Evolutionary conservation across 2,329 filamentous ascomycete species (phyloP).

Genomic region (Trichoderma citrinoviride): DNA sequence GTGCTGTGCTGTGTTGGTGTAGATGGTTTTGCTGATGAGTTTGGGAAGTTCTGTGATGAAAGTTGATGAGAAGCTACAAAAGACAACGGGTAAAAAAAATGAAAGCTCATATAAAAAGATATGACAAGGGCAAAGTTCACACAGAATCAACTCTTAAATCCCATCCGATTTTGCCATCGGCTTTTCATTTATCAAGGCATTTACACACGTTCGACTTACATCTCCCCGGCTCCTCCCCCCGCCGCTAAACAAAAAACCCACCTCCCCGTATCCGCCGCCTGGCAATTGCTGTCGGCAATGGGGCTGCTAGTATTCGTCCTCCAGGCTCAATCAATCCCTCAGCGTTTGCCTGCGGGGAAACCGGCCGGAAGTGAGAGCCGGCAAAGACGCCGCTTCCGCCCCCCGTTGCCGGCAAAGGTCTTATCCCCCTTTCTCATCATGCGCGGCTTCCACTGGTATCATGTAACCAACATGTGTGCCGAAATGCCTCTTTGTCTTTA

Average conservation of each 20-base stretch:
- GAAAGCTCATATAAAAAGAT: background rate
- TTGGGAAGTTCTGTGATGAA: no score
- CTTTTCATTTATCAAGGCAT: no score
- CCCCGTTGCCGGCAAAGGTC: conserved; percentile 9
- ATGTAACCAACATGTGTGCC: no score
- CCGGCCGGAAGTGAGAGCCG: conserved; percentile 1
- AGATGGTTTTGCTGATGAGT: background rate
- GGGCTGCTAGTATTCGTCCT: background rate
- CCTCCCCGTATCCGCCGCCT: conserved; percentile 16
- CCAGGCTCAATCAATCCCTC: no score
- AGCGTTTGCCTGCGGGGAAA: no score
- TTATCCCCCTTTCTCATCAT: background rate
- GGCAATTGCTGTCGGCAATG: conserved; percentile 22
- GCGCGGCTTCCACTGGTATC: background rate
- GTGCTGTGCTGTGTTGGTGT: background rate
- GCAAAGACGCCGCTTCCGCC: background rate
- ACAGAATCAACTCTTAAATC: background rate
- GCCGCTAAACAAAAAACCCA: background rate
- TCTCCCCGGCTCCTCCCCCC: conserved; percentile 1
- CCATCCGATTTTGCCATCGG: background rate
- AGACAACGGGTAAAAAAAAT: no score
- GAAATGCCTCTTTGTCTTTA: background rate
- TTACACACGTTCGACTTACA: background rate
- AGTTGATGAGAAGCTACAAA: no score
- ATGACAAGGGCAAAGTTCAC: background rate